Percentiles rank a stretch among this genome's conserved stretches.
Conservation (phyloP, 2,329 filamentous ascomycete species). For the Parastagonospora nodorum region DNA sequence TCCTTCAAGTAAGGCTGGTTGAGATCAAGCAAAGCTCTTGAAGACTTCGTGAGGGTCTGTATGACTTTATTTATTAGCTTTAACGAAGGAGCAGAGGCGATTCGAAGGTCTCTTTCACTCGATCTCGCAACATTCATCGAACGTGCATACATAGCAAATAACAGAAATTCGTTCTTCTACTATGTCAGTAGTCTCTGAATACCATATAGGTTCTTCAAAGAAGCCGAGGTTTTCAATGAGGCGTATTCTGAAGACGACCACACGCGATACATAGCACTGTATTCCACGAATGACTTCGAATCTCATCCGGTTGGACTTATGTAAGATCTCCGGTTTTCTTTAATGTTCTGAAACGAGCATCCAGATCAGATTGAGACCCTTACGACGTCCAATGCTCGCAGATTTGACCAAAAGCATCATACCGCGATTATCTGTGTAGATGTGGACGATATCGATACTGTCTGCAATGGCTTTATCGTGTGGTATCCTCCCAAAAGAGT, state of each 20-base stretch:
- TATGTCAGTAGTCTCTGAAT: not conserved
- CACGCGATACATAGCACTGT: not conserved
- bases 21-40: constrained; percentile 1
- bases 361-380: not conserved
- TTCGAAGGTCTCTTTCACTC: not conserved
- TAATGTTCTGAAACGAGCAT: no score
- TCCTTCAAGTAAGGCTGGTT: constrained; percentile 4
- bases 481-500: constrained; percentile 17
- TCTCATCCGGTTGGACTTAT: not conserved
- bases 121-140: constrained; percentile 1
- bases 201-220: not conserved
- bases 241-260: not conserved
- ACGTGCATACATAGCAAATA: not conserved
- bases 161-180: constrained; percentile 4
- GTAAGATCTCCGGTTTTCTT: not conserved
- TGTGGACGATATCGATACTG: constrained; percentile 3
- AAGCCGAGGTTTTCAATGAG: not conserved
- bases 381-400: not conserved
- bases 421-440: constrained; percentile 2
- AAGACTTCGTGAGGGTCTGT: constrained; percentile 1
- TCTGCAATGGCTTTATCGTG: not conserved
- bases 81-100: not conserved
- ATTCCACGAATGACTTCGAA: constrained; percentile 1
- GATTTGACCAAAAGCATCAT: constrained; percentile 2
- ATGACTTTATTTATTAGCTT: not conserved